Conservation (phyloP, 352 stramenopile species). For the Phytophthora litchii region DNA sequence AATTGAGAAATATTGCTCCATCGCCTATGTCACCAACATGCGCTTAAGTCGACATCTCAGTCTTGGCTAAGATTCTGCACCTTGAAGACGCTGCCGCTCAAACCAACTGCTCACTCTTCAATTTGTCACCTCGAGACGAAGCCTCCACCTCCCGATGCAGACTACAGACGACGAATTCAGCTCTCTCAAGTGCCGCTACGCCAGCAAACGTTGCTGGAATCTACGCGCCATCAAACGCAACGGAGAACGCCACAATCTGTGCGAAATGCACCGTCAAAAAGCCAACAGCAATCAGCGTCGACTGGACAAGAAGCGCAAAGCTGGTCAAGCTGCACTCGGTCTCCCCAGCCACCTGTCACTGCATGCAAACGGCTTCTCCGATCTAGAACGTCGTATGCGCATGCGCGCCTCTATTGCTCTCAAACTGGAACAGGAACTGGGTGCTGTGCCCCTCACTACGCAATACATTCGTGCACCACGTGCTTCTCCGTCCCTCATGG, state of each 20-base stretch:
- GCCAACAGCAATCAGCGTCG: slow-evolving; percentile 86
- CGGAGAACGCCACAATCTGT: slow-evolving; percentile 84
- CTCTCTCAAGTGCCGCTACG: slow-evolving; percentile 75
- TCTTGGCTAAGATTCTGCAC: slow-evolving; percentile 17
- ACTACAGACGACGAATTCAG: slow-evolving; percentile 42
- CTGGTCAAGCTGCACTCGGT: slow-evolving; percentile 40
- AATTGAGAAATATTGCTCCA: not conserved
- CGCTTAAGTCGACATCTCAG: slow-evolving; percentile 18
- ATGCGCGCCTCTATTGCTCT: slow-evolving; percentile 44
- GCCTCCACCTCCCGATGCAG: slow-evolving; percentile 9
- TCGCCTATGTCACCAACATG: slow-evolving; percentile 5
- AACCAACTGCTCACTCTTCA: slow-evolving; percentile 29
- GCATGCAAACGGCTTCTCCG: slow-evolving; percentile 25
- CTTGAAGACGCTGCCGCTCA: slow-evolving; percentile 17
- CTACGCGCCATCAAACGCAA: slow-evolving; percentile 82
- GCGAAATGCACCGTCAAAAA: slow-evolving; percentile 83
- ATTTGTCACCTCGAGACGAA: slow-evolving; percentile 32
- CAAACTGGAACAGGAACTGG: slow-evolving; percentile 46
- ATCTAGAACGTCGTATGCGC: slow-evolving; percentile 40
- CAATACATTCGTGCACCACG: slow-evolving; percentile 38
- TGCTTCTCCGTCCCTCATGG: slow-evolving; percentile 21
- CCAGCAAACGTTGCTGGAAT: slow-evolving; percentile 86
- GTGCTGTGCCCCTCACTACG: slow-evolving; percentile 32
- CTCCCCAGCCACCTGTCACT: slow-evolving; percentile 33
- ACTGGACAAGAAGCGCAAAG: slow-evolving; percentile 78